Evolutionary conservation across 805 yeast genomes (phyloP), one percentile per base, ranked within the genome.

Genomic region (Candida wancherniae): DNA sequence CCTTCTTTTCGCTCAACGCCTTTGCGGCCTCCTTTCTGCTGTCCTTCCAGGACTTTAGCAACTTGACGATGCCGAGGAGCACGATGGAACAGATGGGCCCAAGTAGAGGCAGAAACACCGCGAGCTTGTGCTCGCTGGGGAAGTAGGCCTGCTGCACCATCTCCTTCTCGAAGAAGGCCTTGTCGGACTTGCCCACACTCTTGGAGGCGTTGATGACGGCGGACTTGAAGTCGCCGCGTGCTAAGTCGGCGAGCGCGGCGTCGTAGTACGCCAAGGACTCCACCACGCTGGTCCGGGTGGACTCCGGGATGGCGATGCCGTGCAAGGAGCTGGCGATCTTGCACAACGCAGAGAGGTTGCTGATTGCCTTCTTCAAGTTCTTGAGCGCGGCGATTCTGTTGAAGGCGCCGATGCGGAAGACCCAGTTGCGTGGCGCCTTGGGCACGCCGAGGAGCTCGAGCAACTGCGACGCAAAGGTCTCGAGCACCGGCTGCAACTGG

Each of bases 101-200:
- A 20, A 88, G 55, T 26, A 90, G 61, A 0, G 98, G 98, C 50
- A 86, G 64, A 45, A 87, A 92, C 1, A 92, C 95, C 0, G 98
- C 97, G 49, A 92, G 68, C 55, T 85, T 88, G 53, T 90, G 98
- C 55, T 90, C 97, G 42, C 84, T 90, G 0, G 98, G 97, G 66
- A 88, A 86, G 55, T 84, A 87, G 34, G 82, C 85, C 52, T 90
- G 97, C 49, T 86, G 94, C 17, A 92, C 85, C 96, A 92, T 90
- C 54, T 82, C 88, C 46, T 84, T 84, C 45, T 90, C 94, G 55
- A 90, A 90, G 48, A 90, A 90, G 0, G 97, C 97, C 26, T 65
- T 65, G 42, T 78, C 71, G 0, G 96, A 82, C 26, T 69, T 58
- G 9, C 60, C 49, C 24, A 78, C 63, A 0, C 94, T 84, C n/a